Base-by-base conservation (phyloP, 352 stramenopile genomes). In the Pseudoperonospora humuli region DNA sequence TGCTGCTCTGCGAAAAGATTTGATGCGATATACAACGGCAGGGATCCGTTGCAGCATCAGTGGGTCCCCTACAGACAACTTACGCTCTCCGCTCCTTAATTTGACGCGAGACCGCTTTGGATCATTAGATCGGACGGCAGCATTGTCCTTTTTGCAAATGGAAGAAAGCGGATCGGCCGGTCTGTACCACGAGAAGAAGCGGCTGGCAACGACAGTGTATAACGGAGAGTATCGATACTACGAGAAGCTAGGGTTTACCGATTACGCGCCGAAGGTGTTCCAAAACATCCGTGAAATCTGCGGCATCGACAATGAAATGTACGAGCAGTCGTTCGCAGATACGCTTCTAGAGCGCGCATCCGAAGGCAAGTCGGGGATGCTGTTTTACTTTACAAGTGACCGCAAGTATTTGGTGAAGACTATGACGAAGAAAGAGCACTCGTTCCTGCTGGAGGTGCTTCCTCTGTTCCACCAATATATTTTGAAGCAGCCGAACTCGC, bases 381-480 rank as follows among this genome's bases (percentile, higher is more conserved):
- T 93, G 3, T 93, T 93, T 34, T 93, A 93, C 67, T 93, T 91
- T 39, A 87, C 81, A 5, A 90, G 73, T 41, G 77, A 91, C 47
- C 70, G 77, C 32, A 75, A 75, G 62, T 93, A 90, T 43, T 56
- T 93, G 5, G 81, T 93, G 44, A 93, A 93, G 65, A 93, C 78
- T 2, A 91, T 93, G 81, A 89, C 79, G 25, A 91, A 93, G 62
- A 74, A 70, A 43, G 81, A 93, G 57, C 78, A 93, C 45, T 83
- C 75, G 34, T 90, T 91, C 39, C 39, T 93, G 44, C 67, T 91
- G 1, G 62, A 79, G 28, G 81, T 93, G 27, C 64, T 93, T 6
- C 78, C 81, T 19, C 47, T 85, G 18, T 93, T 87, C 39, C 81
- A 93, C 45, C 75, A 88, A 63, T 93, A 93, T 48, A 70, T 93